Evolutionary conservation across 2,329 filamentous ascomycete species (phyloP).

Genomic region (Fusarium sp.): DNA sequence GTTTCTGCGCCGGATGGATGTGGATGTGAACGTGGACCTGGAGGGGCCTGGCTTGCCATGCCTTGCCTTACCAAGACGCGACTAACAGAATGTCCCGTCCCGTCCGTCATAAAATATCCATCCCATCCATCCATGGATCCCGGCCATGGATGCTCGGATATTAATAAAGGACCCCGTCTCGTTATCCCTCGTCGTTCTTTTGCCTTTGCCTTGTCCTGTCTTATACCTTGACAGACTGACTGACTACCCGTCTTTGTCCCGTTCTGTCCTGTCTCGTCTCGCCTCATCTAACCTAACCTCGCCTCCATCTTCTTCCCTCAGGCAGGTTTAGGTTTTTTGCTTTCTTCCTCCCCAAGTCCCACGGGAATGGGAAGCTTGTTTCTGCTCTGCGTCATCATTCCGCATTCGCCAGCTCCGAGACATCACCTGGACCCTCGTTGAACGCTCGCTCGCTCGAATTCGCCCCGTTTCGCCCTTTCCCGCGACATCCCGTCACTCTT

Average conservation of each 20-base stretch:
- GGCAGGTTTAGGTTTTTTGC: neutral
- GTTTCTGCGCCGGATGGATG: neutral
- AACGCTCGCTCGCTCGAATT: constrained; percentile 7
- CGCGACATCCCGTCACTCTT: constrained; percentile 17
- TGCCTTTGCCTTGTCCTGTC: neutral
- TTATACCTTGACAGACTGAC: neutral
- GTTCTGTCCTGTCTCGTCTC: constrained; percentile 6
- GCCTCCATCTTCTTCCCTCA: constrained; percentile 1
- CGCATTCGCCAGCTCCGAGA: constrained; percentile 8
- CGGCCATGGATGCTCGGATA: constrained; percentile 13
- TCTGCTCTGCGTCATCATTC: constrained; percentile 10
- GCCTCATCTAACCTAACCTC: neutral
- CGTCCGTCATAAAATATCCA: constrained; percentile 20
- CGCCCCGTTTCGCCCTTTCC: constrained; percentile 5
- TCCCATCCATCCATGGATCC: constrained; percentile 3
- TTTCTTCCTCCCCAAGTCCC: constrained; percentile 2
- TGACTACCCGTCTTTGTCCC: neutral
- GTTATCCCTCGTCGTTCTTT: constrained; percentile 12
- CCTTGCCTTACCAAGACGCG: neutral
- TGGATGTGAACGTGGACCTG: neutral
- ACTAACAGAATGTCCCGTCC: neutral
- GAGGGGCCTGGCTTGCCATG: neutral
- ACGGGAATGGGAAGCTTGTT: constrained; percentile 13
- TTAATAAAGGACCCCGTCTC: constrained; percentile 34
- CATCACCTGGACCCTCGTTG: neutral